These are phyloP conservation scores for Penicillium dipodomyicola DNA, from an alignment of 495 filamentous ascomycete species.

Conservation along the genomic window DNA sequence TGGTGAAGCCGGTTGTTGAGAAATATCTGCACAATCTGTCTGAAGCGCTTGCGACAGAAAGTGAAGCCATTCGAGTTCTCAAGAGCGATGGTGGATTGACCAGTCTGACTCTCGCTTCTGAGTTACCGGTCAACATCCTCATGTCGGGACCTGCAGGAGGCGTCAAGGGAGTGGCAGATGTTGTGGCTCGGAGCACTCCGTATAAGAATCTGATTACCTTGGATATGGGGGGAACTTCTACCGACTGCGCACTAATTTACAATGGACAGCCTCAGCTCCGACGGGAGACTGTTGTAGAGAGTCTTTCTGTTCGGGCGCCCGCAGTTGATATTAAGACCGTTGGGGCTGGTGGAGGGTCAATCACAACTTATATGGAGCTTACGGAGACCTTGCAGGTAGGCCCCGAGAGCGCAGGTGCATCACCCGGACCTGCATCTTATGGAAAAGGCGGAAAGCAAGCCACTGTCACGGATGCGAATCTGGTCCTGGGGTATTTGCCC, in stretches of 20 bases:
- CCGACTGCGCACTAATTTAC: conserved; percentile 48
- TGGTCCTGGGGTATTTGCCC: conserved; percentile 50
- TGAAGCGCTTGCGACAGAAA: conserved; percentile 35
- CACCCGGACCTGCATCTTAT: conserved; percentile 49
- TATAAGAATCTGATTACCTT: conserved; percentile 52
- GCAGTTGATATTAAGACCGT: conserved; percentile 51
- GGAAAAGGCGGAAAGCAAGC: conserved; percentile 44
- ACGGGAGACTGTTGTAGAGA: conserved; percentile 45
- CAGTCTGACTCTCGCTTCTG: conserved; percentile 40
- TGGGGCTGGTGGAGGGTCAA: conserved; percentile 50
- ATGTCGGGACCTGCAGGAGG: conserved; percentile 52
- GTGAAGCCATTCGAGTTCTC: conserved; percentile 46
- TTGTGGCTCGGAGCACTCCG: conserved; percentile 43
- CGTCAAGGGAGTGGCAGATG: conserved; percentile 45
- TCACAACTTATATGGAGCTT: conserved; percentile 45
- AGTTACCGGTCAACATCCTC: conserved; percentile 48
- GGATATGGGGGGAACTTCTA: conserved; percentile 53
- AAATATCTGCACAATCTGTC: conserved; percentile 42
- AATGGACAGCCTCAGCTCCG: conserved; percentile 46
- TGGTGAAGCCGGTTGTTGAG: conserved; percentile 51
- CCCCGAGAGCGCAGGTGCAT: conserved; percentile 49
- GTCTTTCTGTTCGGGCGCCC: conserved; percentile 47
- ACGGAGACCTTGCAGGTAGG: conserved; percentile 50
- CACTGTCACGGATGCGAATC: conserved; percentile 52
- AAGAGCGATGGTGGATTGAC: conserved; percentile 51